Percentiles rank a stretch among this genome's conserved stretches.
These are phyloP conservation scores for Whalleya microplaca DNA, from an alignment of 2,329 filamentous ascomycete genomes.

Conservation along the genomic window DNA sequence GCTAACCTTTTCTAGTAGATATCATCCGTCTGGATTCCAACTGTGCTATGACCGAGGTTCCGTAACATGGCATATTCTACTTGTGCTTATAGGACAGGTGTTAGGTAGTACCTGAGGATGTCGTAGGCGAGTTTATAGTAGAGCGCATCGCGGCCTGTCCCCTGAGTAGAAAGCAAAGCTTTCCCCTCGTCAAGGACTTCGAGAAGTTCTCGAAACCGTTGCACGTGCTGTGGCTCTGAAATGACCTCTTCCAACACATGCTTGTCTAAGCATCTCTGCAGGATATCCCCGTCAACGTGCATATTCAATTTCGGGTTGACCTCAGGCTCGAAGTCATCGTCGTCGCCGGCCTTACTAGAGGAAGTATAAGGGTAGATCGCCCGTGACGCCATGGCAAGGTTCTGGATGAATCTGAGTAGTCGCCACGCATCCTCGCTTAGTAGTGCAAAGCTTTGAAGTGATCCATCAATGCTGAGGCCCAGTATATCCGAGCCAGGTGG, in stretches of 20 bases:
- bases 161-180: slow-evolving; percentile 42
- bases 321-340: slow-evolving; percentile 43
- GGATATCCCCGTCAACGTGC: slow-evolving; percentile 71
- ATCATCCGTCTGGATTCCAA: not conserved
- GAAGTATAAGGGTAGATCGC: slow-evolving; percentile 54
- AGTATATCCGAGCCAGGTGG: slow-evolving; percentile 57
- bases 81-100: slow-evolving; percentile 49
- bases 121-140: slow-evolving; percentile 57
- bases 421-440: slow-evolving; percentile 66
- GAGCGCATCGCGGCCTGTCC: slow-evolving; percentile 26
- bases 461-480: slow-evolving; percentile 71
- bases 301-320: slow-evolving; percentile 50
- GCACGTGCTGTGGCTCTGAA: slow-evolving; percentile 39
- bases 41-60: not conserved
- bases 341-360: slow-evolving; percentile 22
- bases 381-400: slow-evolving; percentile 58
- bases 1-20: not conserved
- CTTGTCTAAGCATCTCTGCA: slow-evolving; percentile 56
- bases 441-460: slow-evolving; percentile 70
- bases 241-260: slow-evolving; percentile 50
- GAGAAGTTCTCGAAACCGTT: slow-evolving; percentile 46
- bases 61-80: not conserved
- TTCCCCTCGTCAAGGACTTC: slow-evolving; percentile 51
- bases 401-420: slow-evolving; percentile 74
- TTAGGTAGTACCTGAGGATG: slow-evolving; percentile 57